A percentile compares a stretch with the other conserved stretches of the same genome.
Conservation (phyloP, 2,329 filamentous ascomycete genomes). For the Ophiostoma piceae region DNA sequence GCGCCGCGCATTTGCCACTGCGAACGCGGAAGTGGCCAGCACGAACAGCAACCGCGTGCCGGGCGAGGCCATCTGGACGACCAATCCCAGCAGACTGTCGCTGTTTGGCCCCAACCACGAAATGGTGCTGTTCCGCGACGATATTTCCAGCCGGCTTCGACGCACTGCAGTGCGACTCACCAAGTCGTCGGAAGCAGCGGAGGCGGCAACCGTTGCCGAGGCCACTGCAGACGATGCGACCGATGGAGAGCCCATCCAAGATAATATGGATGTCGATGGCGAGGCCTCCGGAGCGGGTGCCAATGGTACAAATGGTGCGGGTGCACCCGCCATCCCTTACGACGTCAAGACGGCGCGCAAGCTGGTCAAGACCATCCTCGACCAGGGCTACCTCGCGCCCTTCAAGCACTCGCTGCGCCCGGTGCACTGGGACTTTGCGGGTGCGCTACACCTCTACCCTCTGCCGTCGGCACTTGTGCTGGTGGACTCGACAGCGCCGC, state of each 20-base stretch:
- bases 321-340: slow-evolving; percentile 35
- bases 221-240: neutral
- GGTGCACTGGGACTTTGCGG: slow-evolving; percentile 82
- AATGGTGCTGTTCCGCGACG: slow-evolving; percentile 79
- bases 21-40: slow-evolving; percentile 61
- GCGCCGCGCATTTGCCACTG: slow-evolving; percentile 70
- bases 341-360: slow-evolving; percentile 61
- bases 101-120: slow-evolving; percentile 87
- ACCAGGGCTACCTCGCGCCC: slow-evolving; percentile 82
- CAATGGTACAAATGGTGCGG: slow-evolving; percentile 8
- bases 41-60: slow-evolving; percentile 30
- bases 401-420: slow-evolving; percentile 77
- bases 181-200: slow-evolving; percentile 20
- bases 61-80: slow-evolving; percentile 80
- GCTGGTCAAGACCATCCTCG: slow-evolving; percentile 84
- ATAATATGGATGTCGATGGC: slow-evolving; percentile 41
- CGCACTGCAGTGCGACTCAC: slow-evolving; percentile 66
- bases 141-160: slow-evolving; percentile 72
- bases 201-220: slow-evolving; percentile 31
- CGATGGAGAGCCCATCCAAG: neutral
- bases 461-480: slow-evolving; percentile 78
- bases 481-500: slow-evolving; percentile 72
- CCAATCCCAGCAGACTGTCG: slow-evolving; percentile 74
- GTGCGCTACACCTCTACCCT: slow-evolving; percentile 75
- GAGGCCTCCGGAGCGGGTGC: slow-evolving; percentile 24